A percentile compares a stretch with the other conserved stretches of the same genome.
Conservation (phyloP, 257 asterid species). For the Lycium ferocissimum region DNA sequence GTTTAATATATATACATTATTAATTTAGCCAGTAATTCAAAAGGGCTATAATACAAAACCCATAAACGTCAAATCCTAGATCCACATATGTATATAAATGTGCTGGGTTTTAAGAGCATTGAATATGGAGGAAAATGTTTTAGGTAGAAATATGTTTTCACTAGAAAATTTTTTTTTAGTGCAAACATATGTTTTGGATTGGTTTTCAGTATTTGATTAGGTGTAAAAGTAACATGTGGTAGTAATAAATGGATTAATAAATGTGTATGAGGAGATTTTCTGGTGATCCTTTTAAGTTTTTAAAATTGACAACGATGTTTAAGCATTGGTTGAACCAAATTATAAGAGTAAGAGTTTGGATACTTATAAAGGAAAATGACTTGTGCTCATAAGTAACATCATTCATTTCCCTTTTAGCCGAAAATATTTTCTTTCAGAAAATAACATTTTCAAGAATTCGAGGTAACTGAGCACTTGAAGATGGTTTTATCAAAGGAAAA, state of each 20-base stretch:
- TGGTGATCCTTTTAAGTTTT: background rate
- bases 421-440: background rate
- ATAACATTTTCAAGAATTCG: background rate
- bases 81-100: background rate
- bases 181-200: background rate
- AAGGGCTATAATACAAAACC: background rate
- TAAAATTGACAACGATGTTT: background rate
- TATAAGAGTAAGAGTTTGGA: background rate
- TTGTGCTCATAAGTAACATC: background rate
- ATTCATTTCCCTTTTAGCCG: slow-evolving; percentile 1
- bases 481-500: background rate
- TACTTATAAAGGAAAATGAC: background rate
- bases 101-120: background rate
- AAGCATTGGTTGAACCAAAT: background rate
- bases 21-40: background rate
- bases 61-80: background rate
- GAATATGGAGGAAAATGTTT: background rate
- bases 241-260: background rate
- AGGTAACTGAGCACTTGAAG: too few species aligned
- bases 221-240: background rate
- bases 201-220: background rate
- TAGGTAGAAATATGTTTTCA: background rate
- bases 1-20: background rate
- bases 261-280: background rate
- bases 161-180: background rate